phyloP scores from a whole-genome alignment of 371 early-diverging fungal genomes.

The Mucor ambiguus region DNA sequence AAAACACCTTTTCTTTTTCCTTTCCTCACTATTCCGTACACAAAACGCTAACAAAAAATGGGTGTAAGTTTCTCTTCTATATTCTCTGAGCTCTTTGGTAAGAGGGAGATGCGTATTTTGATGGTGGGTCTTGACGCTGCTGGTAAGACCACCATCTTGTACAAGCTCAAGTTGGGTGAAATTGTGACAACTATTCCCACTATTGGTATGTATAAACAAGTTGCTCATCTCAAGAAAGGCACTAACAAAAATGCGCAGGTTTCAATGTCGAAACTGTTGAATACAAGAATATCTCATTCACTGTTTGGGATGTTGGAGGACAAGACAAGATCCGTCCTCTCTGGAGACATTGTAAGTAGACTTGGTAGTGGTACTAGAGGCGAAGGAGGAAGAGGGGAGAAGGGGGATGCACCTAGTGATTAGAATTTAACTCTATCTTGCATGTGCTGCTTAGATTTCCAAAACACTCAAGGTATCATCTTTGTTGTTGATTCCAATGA shows the following conservation, averaged over 20 bases:
- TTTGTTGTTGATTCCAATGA: slow-evolving; percentile 97
- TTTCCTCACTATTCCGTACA: neutral
- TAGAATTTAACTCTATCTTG: slow-evolving; percentile 34
- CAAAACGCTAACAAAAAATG: slow-evolving; percentile 29
- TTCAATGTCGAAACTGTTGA: slow-evolving; percentile 94
- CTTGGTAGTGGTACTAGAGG: neutral
- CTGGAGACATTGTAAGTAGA: slow-evolving; percentile 55
- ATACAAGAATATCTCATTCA: slow-evolving; percentile 97
- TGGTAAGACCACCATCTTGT: slow-evolving; percentile 99
- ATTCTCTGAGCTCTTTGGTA: slow-evolving; percentile 63
- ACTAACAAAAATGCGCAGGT: slow-evolving; percentile 45
- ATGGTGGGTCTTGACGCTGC: slow-evolving; percentile 98
- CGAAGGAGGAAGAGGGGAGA: too few species aligned
- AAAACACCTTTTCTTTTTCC: neutral
- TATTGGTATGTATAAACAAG: slow-evolving; percentile 48
- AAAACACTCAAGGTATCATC: slow-evolving; percentile 96
- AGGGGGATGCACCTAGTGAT: too few species aligned
- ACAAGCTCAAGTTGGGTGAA: slow-evolving; percentile 85
- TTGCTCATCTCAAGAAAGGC: neutral
- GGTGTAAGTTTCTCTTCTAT: slow-evolving; percentile 53
- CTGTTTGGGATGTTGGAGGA: slow-evolving; percentile 95
- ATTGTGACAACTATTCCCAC: slow-evolving; percentile 97
- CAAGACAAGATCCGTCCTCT: slow-evolving; percentile 64
- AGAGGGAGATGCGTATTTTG: slow-evolving; percentile 95
- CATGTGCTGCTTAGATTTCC: slow-evolving; percentile 59